Conservation (phyloP, 208 protist genomes). For the Trypanosoma mega region DNA sequence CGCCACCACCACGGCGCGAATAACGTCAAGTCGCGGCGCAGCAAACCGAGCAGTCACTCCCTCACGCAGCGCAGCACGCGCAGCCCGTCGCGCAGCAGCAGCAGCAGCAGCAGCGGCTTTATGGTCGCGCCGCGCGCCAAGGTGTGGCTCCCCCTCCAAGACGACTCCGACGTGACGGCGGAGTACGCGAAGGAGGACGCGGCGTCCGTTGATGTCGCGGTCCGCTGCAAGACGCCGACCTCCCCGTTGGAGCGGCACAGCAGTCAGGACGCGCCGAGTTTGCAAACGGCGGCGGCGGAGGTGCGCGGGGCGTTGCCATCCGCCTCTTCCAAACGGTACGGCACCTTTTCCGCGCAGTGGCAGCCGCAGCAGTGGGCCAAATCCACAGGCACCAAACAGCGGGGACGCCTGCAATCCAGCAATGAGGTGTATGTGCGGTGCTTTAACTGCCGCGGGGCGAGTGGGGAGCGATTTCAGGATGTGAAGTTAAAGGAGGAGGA, state of each 20-base stretch:
- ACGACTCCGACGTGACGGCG: not conserved
- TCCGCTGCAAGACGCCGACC: not conserved
- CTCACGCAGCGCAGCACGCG: constrained; percentile 23
- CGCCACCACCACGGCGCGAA: not conserved
- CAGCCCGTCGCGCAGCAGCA: constrained; percentile 20
- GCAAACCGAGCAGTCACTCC: constrained; percentile 4
- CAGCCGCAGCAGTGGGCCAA: not conserved
- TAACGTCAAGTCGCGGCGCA: constrained; percentile 1
- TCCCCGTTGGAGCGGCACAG: too few relatives aligned
- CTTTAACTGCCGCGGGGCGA: constrained; percentile 79
- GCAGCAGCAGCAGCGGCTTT: constrained; percentile 37
- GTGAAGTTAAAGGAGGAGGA: constrained; percentile 64
- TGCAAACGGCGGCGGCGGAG: too few relatives aligned
- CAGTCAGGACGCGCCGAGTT: too few relatives aligned
- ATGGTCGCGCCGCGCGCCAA: constrained; percentile 68
- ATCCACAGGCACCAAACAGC: not conserved
- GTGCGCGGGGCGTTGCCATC: too few relatives aligned
- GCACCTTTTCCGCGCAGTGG: constrained; percentile 36
- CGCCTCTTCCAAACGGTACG: too few relatives aligned
- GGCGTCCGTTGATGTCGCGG: not conserved
- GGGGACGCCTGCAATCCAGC: constrained; percentile 29
- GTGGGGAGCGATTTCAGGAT: constrained; percentile 47
- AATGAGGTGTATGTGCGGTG: constrained; percentile 65
- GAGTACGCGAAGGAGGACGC: not conserved
- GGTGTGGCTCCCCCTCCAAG: constrained; percentile 62